These are phyloP conservation scores for Aureobasidium sp. DNA, from an alignment of 2,329 filamentous ascomycete genomes.

Conservation along the genomic window DNA sequence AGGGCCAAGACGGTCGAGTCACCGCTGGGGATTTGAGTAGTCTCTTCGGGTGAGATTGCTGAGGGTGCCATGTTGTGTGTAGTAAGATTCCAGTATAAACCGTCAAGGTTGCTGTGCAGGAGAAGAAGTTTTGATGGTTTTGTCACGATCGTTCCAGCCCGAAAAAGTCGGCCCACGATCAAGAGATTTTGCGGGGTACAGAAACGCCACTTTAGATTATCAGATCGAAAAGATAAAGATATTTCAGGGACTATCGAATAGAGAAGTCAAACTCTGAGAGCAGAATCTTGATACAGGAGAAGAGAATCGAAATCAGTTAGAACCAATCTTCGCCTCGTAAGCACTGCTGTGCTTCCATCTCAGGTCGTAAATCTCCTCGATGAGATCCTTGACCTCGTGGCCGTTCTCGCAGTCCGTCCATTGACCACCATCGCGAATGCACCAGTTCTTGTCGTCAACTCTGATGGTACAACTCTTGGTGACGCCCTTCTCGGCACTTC, in stretches of 20 bases:
- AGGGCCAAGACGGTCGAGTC: slow-evolving; percentile 51
- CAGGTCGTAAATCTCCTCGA: slow-evolving; percentile 54
- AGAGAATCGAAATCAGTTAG: neutral
- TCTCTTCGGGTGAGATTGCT: slow-evolving; percentile 14
- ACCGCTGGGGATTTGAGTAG: neutral
- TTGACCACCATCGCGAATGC: slow-evolving; percentile 67
- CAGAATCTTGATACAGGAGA: neutral
- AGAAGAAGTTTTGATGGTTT: slow-evolving; percentile 3
- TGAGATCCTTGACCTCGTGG: slow-evolving; percentile 59
- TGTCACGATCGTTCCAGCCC: neutral
- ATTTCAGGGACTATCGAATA: neutral
- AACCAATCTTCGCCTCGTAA: neutral
- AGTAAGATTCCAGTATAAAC: neutral
- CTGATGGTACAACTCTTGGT: slow-evolving; percentile 45
- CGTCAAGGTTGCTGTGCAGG: neutral
- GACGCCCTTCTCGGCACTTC: slow-evolving; percentile 44
- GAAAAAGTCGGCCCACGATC: slow-evolving; percentile 11
- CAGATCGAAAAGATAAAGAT: slow-evolving; percentile 3
- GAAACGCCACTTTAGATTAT: slow-evolving; percentile 11
- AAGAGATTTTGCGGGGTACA: slow-evolving; percentile 2
- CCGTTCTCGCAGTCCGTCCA: slow-evolving; percentile 75
- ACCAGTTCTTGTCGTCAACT: slow-evolving; percentile 71
- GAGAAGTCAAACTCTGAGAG: neutral
- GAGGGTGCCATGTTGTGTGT: slow-evolving; percentile 18
- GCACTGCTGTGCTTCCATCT: slow-evolving; percentile 43